Evolutionary conservation across 2,329 filamentous ascomycete species (phyloP).

Genomic region (Microdochium bolleyi): DNA sequence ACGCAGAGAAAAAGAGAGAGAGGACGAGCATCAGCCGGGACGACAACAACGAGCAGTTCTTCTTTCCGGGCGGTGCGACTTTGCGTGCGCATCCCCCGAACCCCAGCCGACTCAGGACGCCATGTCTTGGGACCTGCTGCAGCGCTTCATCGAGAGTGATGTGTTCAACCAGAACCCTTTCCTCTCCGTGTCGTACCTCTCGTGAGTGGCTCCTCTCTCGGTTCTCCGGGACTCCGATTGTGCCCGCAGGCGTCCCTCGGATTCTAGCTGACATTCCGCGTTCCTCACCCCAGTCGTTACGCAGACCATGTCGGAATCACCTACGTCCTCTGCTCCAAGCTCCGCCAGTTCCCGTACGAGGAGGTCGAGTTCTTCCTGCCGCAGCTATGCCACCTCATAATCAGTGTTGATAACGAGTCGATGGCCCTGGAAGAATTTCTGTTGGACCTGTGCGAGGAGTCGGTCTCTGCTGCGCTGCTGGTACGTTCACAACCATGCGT

Average conservation of each 20-base stretch:
- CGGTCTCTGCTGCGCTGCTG: conserved; percentile 74
- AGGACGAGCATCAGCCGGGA: neutral
- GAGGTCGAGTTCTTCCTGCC: conserved; percentile 91
- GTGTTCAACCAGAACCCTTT: conserved; percentile 90
- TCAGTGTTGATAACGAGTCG: conserved; percentile 84
- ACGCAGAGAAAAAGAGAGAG: neutral
- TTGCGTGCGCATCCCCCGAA: neutral
- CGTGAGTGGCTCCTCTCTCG: conserved; percentile 47
- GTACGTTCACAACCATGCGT: conserved; percentile 39
- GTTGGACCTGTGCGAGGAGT: conserved; percentile 79
- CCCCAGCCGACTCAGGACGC: conserved; percentile 15
- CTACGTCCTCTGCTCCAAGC: conserved; percentile 81
- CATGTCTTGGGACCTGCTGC: conserved; percentile 82
- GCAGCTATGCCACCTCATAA: conserved; percentile 79
- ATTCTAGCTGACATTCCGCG: conserved; percentile 3
- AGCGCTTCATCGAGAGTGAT: conserved; percentile 87
- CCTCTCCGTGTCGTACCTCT: conserved; percentile 80
- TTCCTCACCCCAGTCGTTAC: conserved; percentile 55
- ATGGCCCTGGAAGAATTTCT: conserved; percentile 88
- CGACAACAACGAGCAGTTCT: neutral
- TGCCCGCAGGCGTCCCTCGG: neutral
- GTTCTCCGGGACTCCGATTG: neutral
- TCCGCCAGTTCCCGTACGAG: conserved; percentile 82
- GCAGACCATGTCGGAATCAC: conserved; percentile 86
- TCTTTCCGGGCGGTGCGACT: neutral